Percentiles rank a stretch among this genome's conserved stretches.
Evolutionary conservation across 352 stramenopile genomes (phyloP).

Genomic region (Globisporangium megalacanthum): DNA sequence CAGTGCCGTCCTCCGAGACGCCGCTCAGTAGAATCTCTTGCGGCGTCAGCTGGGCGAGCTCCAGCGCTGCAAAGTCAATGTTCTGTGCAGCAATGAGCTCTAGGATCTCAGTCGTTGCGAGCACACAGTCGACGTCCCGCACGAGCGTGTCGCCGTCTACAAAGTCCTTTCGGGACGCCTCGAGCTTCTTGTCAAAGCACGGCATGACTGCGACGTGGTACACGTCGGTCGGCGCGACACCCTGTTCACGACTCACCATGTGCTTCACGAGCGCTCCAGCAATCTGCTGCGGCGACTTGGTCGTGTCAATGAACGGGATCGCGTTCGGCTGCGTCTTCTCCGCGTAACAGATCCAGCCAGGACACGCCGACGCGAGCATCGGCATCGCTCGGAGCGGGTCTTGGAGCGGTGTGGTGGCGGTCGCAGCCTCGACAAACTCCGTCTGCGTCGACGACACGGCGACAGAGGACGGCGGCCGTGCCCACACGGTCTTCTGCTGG

Average conservation of each 20-base stretch:
- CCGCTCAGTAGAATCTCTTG: conserved; percentile 74
- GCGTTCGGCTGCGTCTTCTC: conserved; percentile 95
- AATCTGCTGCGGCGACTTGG: conserved; percentile 95
- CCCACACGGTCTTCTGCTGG: conserved; percentile 67
- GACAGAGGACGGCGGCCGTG: conserved; percentile 60
- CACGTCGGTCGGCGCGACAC: conserved; percentile 50
- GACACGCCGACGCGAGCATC: conserved; percentile 95
- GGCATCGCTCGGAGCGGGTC: conserved; percentile 74
- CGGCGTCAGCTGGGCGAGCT: conserved; percentile 49
- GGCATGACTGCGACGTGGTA: conserved; percentile 97
- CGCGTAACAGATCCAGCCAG: conserved; percentile 96
- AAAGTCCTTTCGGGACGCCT: conserved; percentile 92
- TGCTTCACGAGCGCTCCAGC: conserved; percentile 79
- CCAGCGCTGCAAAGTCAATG: conserved; percentile 62
- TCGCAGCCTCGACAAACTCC: conserved; percentile 61
- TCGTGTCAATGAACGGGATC: conserved; percentile 94
- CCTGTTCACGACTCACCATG: conserved; percentile 60
- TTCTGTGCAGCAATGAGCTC: conserved; percentile 54
- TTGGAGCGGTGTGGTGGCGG: conserved; percentile 44
- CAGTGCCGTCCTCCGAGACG: conserved; percentile 43
- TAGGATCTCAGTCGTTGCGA: conserved; percentile 83
- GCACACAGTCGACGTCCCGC: conserved; percentile 94
- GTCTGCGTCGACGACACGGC: conserved; percentile 60
- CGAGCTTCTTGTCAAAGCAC: conserved; percentile 99
- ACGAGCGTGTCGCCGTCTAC: conserved; percentile 49